Evolutionary conservation across 306 rosid species (phyloP), one percentile per base, ranked within the genome.

Genomic region (Glycine latifolia): DNA sequence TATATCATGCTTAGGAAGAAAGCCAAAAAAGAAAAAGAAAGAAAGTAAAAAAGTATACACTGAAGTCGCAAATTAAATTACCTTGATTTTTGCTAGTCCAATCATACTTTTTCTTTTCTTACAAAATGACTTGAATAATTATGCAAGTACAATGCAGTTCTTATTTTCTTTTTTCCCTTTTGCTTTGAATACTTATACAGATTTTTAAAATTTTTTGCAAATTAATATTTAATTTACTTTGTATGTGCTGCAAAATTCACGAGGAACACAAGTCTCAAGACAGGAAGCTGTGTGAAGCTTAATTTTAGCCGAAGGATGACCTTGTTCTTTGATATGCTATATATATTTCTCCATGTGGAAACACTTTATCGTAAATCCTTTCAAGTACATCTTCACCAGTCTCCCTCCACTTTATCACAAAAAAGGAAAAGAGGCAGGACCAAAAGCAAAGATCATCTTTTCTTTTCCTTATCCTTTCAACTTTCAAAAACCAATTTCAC

Each of bases 361-460:
- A 67, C 79, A 16, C 85, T 88, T 86, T 87, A 79, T 67, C 77
- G 84, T 35, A 74, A 82, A 76, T 79, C 89, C 84, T 90, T 87
- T 78, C 84, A 60, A 71, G 82, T 88, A 79, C 83, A 81, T 76
- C 70, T 87, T 79, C 81, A 77, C 55, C 75, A 78, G 31, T 62
- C 87, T 84, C 84, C 77, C 79, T 76, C 79, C 84, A 89, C 94
- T 90, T 89, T 90, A 86, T 81, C 86, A 83, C 75, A 43, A 79
- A 77, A 89, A 89, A 89, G 81, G 54, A 83, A 84, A 84, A 87
- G 85, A 16, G 39, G 58, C 68, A 87, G 55, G 71, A 79, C 76
- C 56, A 83, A 85, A 85, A 90, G 93, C 86, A 76, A 89, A 83
- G 82, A 82, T 88, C 88, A 77, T 82, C 89, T 87, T 89, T 88